Percentiles rank a stretch among this genome's conserved stretches.
phyloP scores from a whole-genome alignment of 1,139 yeast genomes.

The Schizosaccharomyces versatilis region DNA sequence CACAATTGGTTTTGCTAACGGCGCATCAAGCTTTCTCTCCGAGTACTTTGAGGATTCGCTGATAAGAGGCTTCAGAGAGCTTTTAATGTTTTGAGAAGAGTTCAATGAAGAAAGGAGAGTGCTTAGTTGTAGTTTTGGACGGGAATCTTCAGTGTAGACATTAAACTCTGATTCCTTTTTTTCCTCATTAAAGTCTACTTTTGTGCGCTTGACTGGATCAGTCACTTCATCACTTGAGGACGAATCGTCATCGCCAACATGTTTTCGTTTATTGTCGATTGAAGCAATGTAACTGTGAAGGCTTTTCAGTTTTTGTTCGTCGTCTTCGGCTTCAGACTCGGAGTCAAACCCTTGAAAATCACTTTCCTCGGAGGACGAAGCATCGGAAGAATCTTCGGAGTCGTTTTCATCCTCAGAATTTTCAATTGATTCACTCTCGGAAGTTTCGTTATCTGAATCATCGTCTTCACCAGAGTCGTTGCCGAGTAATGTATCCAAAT shows the following conservation, averaged over 20 bases:
- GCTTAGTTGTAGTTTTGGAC: constrained; percentile 35
- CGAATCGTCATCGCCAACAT: constrained; percentile 13
- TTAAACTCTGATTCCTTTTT: constrained; percentile 11
- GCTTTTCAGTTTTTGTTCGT: constrained; percentile 14
- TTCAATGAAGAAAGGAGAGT: constrained; percentile 56
- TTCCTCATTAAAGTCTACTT: constrained; percentile 32
- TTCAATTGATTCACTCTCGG: constrained; percentile 5
- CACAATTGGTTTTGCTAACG: constrained; percentile 69
- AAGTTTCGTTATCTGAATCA: constrained; percentile 5
- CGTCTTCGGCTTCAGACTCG: constrained; percentile 13
- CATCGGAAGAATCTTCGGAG: constrained; percentile 16
- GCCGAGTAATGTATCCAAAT: constrained; percentile 1
- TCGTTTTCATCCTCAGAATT: constrained; percentile 16
- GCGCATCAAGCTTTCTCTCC: constrained; percentile 38
- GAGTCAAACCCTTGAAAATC: background rate
- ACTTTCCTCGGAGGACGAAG: constrained; percentile 13
- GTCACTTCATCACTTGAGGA: constrained; percentile 15
- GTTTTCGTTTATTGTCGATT: constrained; percentile 17
- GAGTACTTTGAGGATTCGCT: constrained; percentile 20
- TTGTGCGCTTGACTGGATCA: constrained; percentile 21
- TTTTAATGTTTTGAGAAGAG: constrained; percentile 12
- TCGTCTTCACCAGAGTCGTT: background rate
- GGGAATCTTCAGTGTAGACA: constrained; percentile 1
- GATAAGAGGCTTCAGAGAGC: background rate
- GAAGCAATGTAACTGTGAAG: constrained; percentile 5